These are phyloP conservation scores for Ascochyta viciae-villosae DNA, from an alignment of 2,329 filamentous ascomycete species.

Conservation along the genomic window DNA sequence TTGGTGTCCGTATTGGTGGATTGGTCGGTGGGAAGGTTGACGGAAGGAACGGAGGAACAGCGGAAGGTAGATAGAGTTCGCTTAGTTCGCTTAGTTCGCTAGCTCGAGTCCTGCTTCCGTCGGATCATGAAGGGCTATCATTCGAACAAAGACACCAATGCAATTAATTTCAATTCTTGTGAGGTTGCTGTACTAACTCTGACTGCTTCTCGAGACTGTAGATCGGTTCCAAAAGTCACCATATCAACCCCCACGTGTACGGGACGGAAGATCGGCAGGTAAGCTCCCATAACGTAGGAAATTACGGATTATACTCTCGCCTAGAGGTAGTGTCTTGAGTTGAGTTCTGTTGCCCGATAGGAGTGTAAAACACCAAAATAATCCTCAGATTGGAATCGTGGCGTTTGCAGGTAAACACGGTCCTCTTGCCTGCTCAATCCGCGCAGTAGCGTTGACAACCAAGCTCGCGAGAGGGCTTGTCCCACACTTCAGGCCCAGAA, in stretches of 20 bases:
- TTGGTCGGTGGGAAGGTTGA: background rate
- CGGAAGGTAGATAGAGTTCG: slow-evolving; percentile 7
- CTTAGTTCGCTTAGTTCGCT: background rate
- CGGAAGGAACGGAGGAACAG: slow-evolving; percentile 12
- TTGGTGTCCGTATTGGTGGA: background rate
- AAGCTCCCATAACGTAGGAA: too few species aligned
- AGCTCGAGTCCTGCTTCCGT: background rate
- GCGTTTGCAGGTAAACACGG: slow-evolving; percentile 28
- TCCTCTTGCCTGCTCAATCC: slow-evolving; percentile 25
- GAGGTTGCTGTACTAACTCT: background rate
- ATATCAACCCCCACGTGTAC: too few species aligned
- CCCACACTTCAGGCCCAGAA: slow-evolving; percentile 31
- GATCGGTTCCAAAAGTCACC: too few species aligned
- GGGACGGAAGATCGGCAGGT: too few species aligned
- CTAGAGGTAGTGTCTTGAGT: too few species aligned
- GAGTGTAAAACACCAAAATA: too few species aligned
- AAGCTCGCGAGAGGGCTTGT: slow-evolving; percentile 27
- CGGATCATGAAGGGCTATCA: slow-evolving; percentile 4
- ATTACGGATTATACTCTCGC: too few species aligned
- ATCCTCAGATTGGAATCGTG: slow-evolving; percentile 20
- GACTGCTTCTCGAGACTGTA: rapidly evolving
- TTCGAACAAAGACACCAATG: background rate
- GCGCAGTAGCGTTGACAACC: slow-evolving; percentile 29
- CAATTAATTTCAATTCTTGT: background rate
- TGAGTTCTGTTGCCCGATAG: too few species aligned